Base-by-base conservation (phyloP, 306 rosid species). In the Argentina anserina region DNA sequence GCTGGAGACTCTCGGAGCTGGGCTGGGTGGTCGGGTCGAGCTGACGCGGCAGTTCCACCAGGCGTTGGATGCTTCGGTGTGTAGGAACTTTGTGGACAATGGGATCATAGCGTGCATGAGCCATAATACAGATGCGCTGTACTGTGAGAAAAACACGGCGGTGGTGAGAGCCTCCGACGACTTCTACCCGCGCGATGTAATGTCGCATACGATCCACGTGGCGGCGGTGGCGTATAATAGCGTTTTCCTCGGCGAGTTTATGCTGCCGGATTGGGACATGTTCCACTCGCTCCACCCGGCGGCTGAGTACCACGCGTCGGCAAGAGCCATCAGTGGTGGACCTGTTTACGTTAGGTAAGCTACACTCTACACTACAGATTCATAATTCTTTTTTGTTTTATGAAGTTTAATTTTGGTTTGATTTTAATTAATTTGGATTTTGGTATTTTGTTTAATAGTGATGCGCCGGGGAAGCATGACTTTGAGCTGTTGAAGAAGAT, bases 181-280 rank as follows among this genome's bases (percentile, higher is more conserved):
- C 78, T 94, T 89, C 79, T 94, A 74, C 82, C 99, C 99, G 2
- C 85, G 96, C 0, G 99, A 86, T 77, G 89, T 89, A 12, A 75
- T 84, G 53, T 89, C 97, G 0, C 97, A 94, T 58, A 94, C 99
- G 0, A 89, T 94, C 10, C 99, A 94, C 78, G 86, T 94, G 43
- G 99, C 99, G 2, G 73, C 89, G 5, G 99, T 91, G 75, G 92
- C 95, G 1, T 94, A 89, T 70, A 94, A 94, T 29, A 91, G 93
- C 45, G 83, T 94, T n/a, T 94, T 91, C 63, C 86, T 94, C 39
- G 96, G 97, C 2, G 99, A 94, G 92, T 72, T 94, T 28, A 94
- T 94, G 97, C 82, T 45, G 73, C 99, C 97, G 0, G 99, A 94
- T 65, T 94, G 99, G 99, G 99, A 94, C 55, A 94, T 94, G 99